These are phyloP conservation scores for Debaryomycetaceae sp. DNA, from an alignment of 1,139 yeast species.

Conservation along the genomic window DNA sequence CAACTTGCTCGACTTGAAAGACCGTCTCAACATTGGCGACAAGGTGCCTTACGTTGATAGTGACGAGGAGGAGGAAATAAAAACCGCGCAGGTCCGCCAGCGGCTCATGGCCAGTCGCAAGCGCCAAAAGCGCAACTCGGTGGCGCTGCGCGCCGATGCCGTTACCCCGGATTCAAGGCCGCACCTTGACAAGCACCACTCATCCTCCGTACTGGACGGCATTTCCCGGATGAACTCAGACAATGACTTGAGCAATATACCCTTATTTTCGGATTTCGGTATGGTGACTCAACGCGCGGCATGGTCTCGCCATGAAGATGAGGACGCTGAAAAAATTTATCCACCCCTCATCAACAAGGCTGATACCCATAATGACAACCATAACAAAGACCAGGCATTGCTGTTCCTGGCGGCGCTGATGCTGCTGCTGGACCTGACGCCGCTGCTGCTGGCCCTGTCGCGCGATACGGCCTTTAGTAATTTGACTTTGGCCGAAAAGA, in stretches of 20 bases:
- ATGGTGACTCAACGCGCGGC: too few relatives aligned
- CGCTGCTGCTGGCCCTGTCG: too few relatives aligned
- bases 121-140: conserved; percentile 5
- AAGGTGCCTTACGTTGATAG: conserved; percentile 24
- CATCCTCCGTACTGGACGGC: conserved; percentile 39
- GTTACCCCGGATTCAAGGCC: conserved; percentile 8
- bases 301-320: too few relatives aligned
- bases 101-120: conserved; percentile 26
- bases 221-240: conserved; percentile 43
- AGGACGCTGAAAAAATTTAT: too few relatives aligned
- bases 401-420: too few relatives aligned
- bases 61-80: conserved; percentile 46
- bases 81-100: conserved; percentile 42
- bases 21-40: conserved; percentile 17
- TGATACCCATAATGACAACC: too few relatives aligned
- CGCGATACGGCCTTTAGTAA: too few relatives aligned
- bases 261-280: conserved; percentile 39
- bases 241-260: conserved; percentile 44
- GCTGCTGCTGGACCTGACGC: too few relatives aligned
- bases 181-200: conserved; percentile 14
- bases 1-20: conserved; percentile 29
- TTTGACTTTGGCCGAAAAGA: too few relatives aligned
- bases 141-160: conserved; percentile 1
- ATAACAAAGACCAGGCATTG: too few relatives aligned
- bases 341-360: too few relatives aligned